Conservation (phyloP, 2,329 filamentous ascomycete species). For the Aspergillus sp. region DNA sequence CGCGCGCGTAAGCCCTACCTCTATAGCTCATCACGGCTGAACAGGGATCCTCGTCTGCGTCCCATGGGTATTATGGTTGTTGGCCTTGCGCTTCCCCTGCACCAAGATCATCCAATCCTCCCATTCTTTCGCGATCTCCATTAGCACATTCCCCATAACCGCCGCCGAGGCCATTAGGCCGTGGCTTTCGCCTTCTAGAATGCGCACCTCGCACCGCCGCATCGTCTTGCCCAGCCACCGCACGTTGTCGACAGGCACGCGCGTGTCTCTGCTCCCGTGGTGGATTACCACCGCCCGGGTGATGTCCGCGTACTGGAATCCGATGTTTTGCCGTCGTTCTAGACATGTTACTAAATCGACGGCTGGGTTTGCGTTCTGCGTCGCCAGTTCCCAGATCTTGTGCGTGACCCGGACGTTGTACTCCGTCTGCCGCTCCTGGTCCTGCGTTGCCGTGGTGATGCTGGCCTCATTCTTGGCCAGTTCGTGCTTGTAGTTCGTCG, state of each 20-base stretch:
- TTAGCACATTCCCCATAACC: slow-evolving; percentile 90
- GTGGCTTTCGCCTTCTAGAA: slow-evolving; percentile 86
- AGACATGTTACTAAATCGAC: slow-evolving; percentile 88
- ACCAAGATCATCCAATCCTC: slow-evolving; percentile 66
- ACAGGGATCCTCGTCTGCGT: slow-evolving; percentile 13
- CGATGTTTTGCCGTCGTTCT: slow-evolving; percentile 81
- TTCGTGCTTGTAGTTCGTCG: slow-evolving; percentile 7
- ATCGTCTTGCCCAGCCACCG: slow-evolving; percentile 91
- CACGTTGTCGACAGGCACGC: slow-evolving; percentile 91
- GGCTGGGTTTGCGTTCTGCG: slow-evolving; percentile 82
- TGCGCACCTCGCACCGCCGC: slow-evolving; percentile 81
- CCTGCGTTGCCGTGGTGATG: slow-evolving; percentile 17
- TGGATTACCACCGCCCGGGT: slow-evolving; percentile 85
- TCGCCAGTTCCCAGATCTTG: slow-evolving; percentile 88
- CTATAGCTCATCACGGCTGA: slow-evolving; percentile 7
- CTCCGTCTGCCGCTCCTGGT: slow-evolving; percentile 30
- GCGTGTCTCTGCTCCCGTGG: slow-evolving; percentile 79
- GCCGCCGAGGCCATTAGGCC: slow-evolving; percentile 88
- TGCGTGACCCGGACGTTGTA: slow-evolving; percentile 85
- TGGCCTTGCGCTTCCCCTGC: slow-evolving; percentile 34
- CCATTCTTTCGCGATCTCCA: slow-evolving; percentile 92
- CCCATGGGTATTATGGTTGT: slow-evolving; percentile 7
- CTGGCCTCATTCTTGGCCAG: slow-evolving; percentile 3
- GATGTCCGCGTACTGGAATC: slow-evolving; percentile 95
- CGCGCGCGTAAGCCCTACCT: no score